A percentile compares a stretch with the other conserved stretches of the same genome.
These are phyloP conservation scores for Trifolium pratense DNA, from an alignment of 306 rosid genomes.

Conservation along the genomic window DNA sequence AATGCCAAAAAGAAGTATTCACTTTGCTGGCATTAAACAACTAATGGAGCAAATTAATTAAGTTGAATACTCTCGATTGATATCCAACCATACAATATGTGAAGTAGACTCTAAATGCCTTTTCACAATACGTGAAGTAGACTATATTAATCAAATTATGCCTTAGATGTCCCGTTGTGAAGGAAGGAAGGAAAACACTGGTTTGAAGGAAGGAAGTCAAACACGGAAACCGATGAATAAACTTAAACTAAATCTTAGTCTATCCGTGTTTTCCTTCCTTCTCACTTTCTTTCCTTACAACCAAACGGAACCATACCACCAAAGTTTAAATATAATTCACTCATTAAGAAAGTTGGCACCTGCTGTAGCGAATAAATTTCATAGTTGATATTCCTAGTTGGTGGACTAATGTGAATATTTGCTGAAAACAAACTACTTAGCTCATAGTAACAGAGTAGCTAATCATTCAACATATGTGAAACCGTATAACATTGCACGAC, in stretches of 20 bases:
- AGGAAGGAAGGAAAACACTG: too few relatives aligned
- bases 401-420: slow-evolving; percentile 13
- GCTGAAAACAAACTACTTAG: slow-evolving; percentile 15
- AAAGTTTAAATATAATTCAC: neutral
- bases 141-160: neutral
- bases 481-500: neutral
- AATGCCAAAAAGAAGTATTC: neutral
- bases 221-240: too few relatives aligned
- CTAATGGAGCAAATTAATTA: slow-evolving; percentile 3
- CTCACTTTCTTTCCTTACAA: too few relatives aligned
- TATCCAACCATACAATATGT: neutral
- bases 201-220: too few relatives aligned
- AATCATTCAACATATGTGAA: slow-evolving; percentile 1
- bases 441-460: neutral
- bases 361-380: neutral
- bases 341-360: neutral
- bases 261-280: too few relatives aligned
- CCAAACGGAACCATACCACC: neutral
- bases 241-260: too few relatives aligned
- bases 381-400: slow-evolving; percentile 7
- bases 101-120: neutral
- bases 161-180: neutral
- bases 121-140: neutral
- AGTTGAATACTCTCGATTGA: neutral
- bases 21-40: slow-evolving; percentile 6